Evolutionary conservation across 179 eudicot species (phyloP).

Genomic region (Heliamphora pulchella): DNA sequence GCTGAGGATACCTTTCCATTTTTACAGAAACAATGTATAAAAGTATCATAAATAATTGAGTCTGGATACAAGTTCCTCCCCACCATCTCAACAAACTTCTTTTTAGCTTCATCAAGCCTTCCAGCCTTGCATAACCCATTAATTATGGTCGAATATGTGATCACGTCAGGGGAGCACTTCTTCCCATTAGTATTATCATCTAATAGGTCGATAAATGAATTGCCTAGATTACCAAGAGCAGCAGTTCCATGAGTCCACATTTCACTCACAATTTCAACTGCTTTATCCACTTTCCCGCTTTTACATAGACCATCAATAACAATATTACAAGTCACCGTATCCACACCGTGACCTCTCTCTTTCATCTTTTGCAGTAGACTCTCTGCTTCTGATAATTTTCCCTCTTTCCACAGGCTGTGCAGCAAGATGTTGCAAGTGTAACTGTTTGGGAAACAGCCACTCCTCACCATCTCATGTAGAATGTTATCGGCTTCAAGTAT

Average conservation of each 20-base stretch:
- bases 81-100: constrained; percentile 75
- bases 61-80: constrained; percentile 64
- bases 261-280: constrained; percentile 62
- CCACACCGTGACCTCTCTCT: constrained; percentile 66
- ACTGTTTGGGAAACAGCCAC: constrained; percentile 55
- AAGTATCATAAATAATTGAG: constrained; percentile 56
- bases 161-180: constrained; percentile 65
- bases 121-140: constrained; percentile 66
- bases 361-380: constrained; percentile 68
- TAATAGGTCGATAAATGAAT: constrained; percentile 37
- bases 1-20: constrained; percentile 76
- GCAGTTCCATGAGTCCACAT: constrained; percentile 88
- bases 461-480: constrained; percentile 59
- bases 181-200: constrained; percentile 32
- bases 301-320: constrained; percentile 78
- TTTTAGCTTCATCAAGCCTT: constrained; percentile 83
- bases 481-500: constrained; percentile 51
- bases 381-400: constrained; percentile 69
- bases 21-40: constrained; percentile 55
- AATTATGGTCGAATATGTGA: constrained; percentile 79
- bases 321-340: constrained; percentile 79
- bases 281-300: constrained; percentile 73
- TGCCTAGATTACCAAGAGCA: constrained; percentile 54
- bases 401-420: constrained; percentile 76
- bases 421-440: constrained; percentile 75